These are phyloP conservation scores for Termitomyces sp. DNA, from an alignment of 768 basidiomycete genomes.

Conservation along the genomic window DNA sequence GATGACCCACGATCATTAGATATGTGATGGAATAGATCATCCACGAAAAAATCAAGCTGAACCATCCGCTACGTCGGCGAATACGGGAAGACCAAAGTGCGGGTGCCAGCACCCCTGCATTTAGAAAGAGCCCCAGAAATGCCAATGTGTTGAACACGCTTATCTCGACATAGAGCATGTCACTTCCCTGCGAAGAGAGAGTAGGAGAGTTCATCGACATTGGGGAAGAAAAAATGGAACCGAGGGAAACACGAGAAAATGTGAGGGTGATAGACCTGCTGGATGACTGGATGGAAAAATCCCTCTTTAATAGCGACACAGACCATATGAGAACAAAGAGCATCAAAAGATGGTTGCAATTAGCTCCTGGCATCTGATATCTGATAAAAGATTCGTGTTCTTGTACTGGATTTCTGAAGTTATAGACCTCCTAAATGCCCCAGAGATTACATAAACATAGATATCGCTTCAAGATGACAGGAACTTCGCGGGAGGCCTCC, in stretches of 20 bases:
- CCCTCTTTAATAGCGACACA: background rate
- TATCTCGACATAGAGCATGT: background rate
- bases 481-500: too few species aligned
- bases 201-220: background rate
- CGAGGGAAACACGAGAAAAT: background rate
- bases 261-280: background rate
- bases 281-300: background rate
- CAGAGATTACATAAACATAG: too few species aligned
- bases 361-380: background rate
- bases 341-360: background rate
- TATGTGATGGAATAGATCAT: constrained; percentile 19
- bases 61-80: constrained; percentile 7
- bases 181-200: background rate
- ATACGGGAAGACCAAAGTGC: constrained; percentile 11
- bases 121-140: constrained; percentile 4
- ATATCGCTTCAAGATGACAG: too few species aligned
- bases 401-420: too few species aligned
- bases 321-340: background rate
- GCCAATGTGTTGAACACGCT: constrained; percentile 5
- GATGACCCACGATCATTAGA: constrained; percentile 18
- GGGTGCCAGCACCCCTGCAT: constrained; percentile 4
- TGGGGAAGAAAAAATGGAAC: background rate
- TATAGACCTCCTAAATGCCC: too few species aligned
- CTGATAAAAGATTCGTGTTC: background rate
- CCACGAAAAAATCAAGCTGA: constrained; percentile 17